Percentiles rank a stretch among this genome's conserved stretches.
Evolutionary conservation across 495 filamentous ascomycete species (phyloP).

Genomic region (Neurospora sublineolata): DNA sequence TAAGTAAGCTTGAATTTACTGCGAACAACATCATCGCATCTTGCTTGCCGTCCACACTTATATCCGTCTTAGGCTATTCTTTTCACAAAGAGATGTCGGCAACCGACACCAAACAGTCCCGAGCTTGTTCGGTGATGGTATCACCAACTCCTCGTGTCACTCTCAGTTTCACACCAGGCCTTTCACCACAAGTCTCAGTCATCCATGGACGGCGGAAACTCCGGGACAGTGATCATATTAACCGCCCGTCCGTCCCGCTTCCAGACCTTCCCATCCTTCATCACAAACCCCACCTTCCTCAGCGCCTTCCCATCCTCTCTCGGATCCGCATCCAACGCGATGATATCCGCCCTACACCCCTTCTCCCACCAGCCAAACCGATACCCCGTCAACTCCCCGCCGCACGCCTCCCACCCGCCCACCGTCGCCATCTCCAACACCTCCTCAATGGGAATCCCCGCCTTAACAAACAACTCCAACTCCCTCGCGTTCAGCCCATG

Average conservation of each 20-base stretch:
- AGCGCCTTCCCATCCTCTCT: conserved; percentile 25
- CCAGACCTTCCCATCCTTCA: conserved; percentile 40
- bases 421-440: conserved; percentile 34
- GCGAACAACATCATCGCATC: not conserved
- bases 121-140: not conserved
- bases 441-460: conserved; percentile 38
- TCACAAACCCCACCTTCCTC: conserved; percentile 38
- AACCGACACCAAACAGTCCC: not conserved
- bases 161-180: not conserved
- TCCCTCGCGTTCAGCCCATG: conserved; percentile 41
- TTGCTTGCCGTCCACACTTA: not conserved
- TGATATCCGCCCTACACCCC: conserved; percentile 38
- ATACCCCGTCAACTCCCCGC: conserved; percentile 34
- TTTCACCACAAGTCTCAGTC: not conserved
- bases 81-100: not conserved
- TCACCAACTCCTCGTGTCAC: not conserved
- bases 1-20: not conserved
- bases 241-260: conserved; percentile 15
- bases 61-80: not conserved
- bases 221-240: conserved; percentile 6
- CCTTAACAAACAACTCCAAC: conserved; percentile 38
- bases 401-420: conserved; percentile 42
- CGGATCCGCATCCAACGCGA: conserved; percentile 30
- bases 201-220: conserved; percentile 6
- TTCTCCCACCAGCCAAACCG: conserved; percentile 38